Base-by-base conservation (phyloP, 495 filamentous ascomycete species). In the Annulohypoxylon maeteangense region DNA sequence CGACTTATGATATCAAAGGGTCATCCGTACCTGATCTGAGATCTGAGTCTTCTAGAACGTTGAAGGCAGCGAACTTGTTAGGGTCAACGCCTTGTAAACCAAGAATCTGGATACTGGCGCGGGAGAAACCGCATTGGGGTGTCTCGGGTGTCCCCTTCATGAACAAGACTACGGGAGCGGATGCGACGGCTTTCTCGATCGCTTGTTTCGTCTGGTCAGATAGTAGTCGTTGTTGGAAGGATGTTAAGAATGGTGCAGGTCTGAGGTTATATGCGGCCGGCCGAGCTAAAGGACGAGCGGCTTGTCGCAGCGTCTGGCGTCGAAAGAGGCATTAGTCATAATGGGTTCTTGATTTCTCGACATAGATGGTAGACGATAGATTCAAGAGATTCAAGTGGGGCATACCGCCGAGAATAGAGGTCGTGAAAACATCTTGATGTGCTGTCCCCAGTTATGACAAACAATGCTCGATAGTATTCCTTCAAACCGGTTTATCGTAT, bases 101-200 rank as follows among this genome's bases (percentile, higher is more conserved):
- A 25, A 99, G 84, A 66, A 99, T 94, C 84, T 98, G 94, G 77
- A 99, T 93, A 76, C 89, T 95, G 23, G 95, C 95, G 75, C 94
- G 87, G 56, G 95, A 99, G 84, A 98, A 99, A 40, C 95, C 95
- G 80, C 95, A 99, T 78, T 99, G 95, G n/a, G 95, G 95, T 22
- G 87, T 93, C 80, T 98, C 95, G 42, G 95, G 95, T 1, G 95
- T 98, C 56, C 95, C 95, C 81, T 98, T 98, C 95, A 98, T 98
- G 84, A 98, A 99, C 25, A 99, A 86, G 14, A 99, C 95, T 0
- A 99, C 95, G 3, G 94, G 95, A 8, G 93, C 90, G 1, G 93
- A 92, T 23, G 78, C 81, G 18, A 98, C 88, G 7, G 94, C 94
- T 78, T 93, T 91, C 75, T 98, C 92, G 68, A 99, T 98, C 3